phyloP scores from a whole-genome alignment of 2,329 filamentous ascomycete species.

The Alternaria ethzedia region DNA sequence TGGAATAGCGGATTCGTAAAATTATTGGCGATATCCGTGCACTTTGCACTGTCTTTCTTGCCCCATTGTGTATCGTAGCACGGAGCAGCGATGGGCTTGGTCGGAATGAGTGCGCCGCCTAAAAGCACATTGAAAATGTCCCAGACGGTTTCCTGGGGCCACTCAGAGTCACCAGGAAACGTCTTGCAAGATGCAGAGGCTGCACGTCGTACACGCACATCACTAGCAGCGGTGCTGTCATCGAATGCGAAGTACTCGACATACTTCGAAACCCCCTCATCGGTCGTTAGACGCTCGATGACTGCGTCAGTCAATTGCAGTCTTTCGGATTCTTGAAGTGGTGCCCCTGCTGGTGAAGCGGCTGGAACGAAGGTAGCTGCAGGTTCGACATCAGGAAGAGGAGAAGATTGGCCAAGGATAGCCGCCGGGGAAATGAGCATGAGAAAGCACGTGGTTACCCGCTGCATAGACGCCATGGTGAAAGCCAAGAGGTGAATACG shows the following conservation, averaged over 20 bases:
- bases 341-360: background rate
- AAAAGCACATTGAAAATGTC: conserved; percentile 19
- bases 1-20: conserved; percentile 17
- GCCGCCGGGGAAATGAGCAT: background rate
- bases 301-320: conserved; percentile 6
- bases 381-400: background rate
- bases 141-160: conserved; percentile 20
- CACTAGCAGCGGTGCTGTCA: background rate
- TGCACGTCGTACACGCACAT: background rate
- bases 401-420: background rate
- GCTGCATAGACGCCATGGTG: background rate
- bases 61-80: conserved; percentile 26
- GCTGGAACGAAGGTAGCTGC: conserved; percentile 4
- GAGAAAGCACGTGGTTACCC: background rate
- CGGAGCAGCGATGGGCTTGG: conserved; percentile 21
- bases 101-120: conserved; percentile 19
- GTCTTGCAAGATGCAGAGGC: conserved; percentile 19
- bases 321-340: conserved; percentile 5
- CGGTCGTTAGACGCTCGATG: background rate
- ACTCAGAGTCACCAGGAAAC: conserved; percentile 20
- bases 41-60: conserved; percentile 10
- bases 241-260: conserved; percentile 10
- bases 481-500: background rate
- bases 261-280: background rate
- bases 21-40: conserved; percentile 10